Conservation (phyloP, 192 early-diverging fungal species). For the Coemansia sp. region DNA sequence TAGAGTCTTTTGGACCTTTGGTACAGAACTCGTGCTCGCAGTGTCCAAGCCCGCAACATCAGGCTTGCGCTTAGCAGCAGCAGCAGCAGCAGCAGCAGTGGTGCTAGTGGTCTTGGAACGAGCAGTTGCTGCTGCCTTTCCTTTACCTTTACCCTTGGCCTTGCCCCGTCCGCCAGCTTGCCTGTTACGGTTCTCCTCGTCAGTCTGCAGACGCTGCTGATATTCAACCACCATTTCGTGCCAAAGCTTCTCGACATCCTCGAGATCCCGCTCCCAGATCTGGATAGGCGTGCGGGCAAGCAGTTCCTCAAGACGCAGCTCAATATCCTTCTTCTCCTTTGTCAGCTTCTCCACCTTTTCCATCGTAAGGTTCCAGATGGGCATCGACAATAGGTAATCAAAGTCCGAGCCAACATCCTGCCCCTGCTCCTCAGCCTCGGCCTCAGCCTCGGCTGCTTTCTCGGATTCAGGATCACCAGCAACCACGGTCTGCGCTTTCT, state of each 20-base stretch:
- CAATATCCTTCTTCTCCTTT: conserved; percentile 67
- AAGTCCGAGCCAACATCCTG: conserved; percentile 52
- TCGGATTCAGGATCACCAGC: conserved; percentile 56
- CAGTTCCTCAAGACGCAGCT: conserved; percentile 67
- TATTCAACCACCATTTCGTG: conserved; percentile 57
- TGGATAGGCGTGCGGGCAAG: conserved; percentile 65
- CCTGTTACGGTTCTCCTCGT: conserved; percentile 39
- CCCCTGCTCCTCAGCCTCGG: conserved; percentile 28
- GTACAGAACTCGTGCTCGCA: not conserved
- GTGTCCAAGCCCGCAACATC: conserved; percentile 14
- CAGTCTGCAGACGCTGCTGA: conserved; percentile 36
- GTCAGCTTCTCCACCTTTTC: conserved; percentile 83
- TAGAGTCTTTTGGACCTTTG: conserved; percentile 4
- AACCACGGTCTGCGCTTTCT: conserved; percentile 48
- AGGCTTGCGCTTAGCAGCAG: conserved; percentile 48
- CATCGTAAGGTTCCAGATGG: conserved; percentile 86
- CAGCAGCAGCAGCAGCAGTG: not conserved
- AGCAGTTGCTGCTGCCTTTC: conserved; percentile 24
- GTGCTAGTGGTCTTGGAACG: conserved; percentile 30
- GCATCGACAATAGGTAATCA: conserved; percentile 89
- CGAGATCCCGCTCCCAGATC: conserved; percentile 86
- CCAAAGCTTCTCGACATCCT: conserved; percentile 84
- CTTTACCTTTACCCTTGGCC: conserved; percentile 22
- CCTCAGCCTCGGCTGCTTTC: conserved; percentile 50
- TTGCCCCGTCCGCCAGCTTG: conserved; percentile 23